A percentile compares a stretch with the other conserved stretches of the same genome.
phyloP scores from a whole-genome alignment of 306 rosid genomes.

The Geum urbanum region DNA sequence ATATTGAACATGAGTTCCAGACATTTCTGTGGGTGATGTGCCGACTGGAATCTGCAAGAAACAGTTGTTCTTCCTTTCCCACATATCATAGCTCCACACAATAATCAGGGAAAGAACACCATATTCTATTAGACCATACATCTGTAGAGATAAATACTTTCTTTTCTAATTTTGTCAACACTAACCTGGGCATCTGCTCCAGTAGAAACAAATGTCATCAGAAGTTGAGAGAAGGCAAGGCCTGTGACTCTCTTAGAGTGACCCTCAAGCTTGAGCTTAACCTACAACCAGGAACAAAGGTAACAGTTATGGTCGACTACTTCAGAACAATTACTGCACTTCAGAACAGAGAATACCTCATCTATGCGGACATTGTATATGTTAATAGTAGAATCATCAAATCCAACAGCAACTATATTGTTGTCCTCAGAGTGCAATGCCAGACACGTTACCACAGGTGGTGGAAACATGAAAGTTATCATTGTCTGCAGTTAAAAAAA shows the following conservation, averaged over 20 bases:
- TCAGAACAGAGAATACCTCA: conserved; percentile 44
- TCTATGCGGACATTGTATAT: conserved; percentile 70
- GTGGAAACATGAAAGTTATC: conserved; percentile 88
- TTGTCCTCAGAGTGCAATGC: conserved; percentile 90
- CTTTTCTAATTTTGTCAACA: neutral
- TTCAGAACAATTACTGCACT: neutral
- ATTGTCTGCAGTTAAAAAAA: conserved; percentile 54
- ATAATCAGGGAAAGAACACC: conserved; percentile 42
- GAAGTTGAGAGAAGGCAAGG: conserved; percentile 70
- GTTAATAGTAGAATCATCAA: conserved; percentile 76
- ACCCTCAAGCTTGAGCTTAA: conserved; percentile 66
- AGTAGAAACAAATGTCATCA: conserved; percentile 68
- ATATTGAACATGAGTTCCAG: conserved; percentile 76
- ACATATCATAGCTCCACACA: conserved; percentile 66
- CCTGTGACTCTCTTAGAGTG: conserved; percentile 82
- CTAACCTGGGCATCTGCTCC: conserved; percentile 95
- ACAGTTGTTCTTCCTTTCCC: conserved; percentile 68
- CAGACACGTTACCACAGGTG: conserved; percentile 83
- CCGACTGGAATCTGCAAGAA: conserved; percentile 67
- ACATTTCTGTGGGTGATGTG: conserved; percentile 47
- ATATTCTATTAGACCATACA: neutral
- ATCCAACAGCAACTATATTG: conserved; percentile 84
- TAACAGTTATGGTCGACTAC: neutral
- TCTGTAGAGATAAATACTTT: neutral
- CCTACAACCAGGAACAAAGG: conserved; percentile 42